These are phyloP conservation scores for Neodidymelliopsis sp. DNA, from an alignment of 2,329 filamentous ascomycete genomes.

Conservation along the genomic window DNA sequence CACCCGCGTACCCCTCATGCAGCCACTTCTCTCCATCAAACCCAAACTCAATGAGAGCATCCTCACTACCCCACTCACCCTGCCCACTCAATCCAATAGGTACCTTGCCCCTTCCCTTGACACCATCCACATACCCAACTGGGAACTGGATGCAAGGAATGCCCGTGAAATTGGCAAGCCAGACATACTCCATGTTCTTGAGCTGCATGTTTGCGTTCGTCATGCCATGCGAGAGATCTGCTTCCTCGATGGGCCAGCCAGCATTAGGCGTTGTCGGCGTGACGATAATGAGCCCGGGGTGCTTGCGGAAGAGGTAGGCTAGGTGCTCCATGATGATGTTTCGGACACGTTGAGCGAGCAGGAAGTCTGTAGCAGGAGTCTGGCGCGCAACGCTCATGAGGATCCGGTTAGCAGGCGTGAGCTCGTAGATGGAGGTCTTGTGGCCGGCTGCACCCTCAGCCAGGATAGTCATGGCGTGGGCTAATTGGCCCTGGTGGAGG, in stretches of 20 bases:
- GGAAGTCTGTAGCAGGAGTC: constrained; percentile 72
- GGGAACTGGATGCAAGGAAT: constrained; percentile 78
- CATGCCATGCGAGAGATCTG: constrained; percentile 69
- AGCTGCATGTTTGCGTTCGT: constrained; percentile 76
- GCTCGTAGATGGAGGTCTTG: constrained; percentile 59
- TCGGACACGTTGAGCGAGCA: constrained; percentile 77
- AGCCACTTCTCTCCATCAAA: constrained; percentile 60
- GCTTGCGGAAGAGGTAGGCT: constrained; percentile 69
- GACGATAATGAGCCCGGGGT: constrained; percentile 80
- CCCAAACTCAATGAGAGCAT: constrained; percentile 60
- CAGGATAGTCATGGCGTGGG: constrained; percentile 80
- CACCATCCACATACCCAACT: constrained; percentile 71
- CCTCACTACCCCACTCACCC: constrained; percentile 63
- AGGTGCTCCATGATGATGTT: constrained; percentile 81
- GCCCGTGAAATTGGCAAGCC: constrained; percentile 82
- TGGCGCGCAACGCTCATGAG: constrained; percentile 70
- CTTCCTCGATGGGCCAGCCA: constrained; percentile 75
- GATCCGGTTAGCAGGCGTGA: constrained; percentile 74
- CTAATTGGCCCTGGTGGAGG: constrained; percentile 74
- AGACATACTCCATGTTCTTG: constrained; percentile 85
- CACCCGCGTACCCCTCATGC: constrained; percentile 46
- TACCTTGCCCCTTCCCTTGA: constrained; percentile 62
- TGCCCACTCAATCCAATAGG: constrained; percentile 64
- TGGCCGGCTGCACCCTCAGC: constrained; percentile 68
- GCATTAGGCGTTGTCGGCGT: constrained; percentile 78